Evolutionary conservation across 2,329 filamentous ascomycete species (phyloP).

Genomic region (Hirsutella rhossiliensis): DNA sequence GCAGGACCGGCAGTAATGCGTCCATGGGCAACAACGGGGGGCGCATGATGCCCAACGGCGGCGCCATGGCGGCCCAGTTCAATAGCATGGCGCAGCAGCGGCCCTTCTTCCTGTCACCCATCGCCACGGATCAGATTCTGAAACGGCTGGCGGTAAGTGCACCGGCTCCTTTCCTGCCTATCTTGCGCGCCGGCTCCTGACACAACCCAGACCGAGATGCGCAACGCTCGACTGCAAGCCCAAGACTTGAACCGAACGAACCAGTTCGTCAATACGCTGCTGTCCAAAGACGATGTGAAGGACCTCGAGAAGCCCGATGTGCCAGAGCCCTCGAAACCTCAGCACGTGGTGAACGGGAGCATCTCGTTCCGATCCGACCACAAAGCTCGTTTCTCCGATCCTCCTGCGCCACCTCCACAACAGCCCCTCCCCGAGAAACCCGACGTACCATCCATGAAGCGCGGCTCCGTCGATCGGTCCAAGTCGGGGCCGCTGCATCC

Average conservation of each 20-base stretch:
- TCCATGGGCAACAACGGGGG: conserved; percentile 49
- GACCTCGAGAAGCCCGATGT: conserved; percentile 40
- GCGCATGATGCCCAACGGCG: conserved; percentile 42
- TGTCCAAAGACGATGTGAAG: conserved; percentile 58
- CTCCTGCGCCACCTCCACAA: conserved; percentile 84
- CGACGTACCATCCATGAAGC: conserved; percentile 62
- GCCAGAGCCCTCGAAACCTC: conserved; percentile 33
- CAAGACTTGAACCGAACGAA: conserved; percentile 75
- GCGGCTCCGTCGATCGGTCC: conserved; percentile 63
- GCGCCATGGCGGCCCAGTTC: conserved; percentile 31
- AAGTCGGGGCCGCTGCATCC: conserved; percentile 40
- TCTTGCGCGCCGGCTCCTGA: not conserved
- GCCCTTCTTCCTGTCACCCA: conserved; percentile 76
- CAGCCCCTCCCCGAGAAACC: conserved; percentile 91
- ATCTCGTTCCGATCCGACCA: conserved; percentile 55
- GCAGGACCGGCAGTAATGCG: conserved; percentile 56
- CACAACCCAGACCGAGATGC: conserved; percentile 64
- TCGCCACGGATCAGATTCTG: conserved; percentile 89
- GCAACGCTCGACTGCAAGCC: conserved; percentile 75
- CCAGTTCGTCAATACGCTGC: conserved; percentile 65
- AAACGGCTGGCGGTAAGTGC: conserved; percentile 39
- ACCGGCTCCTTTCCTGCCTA: no score
- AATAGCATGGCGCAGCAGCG: conserved; percentile 60
- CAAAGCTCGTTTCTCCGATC: conserved; percentile 81
- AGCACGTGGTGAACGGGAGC: conserved; percentile 35